These are phyloP conservation scores for Cnidoscolus chayamansa DNA, from an alignment of 441 rosid genomes.

Conservation along the genomic window DNA sequence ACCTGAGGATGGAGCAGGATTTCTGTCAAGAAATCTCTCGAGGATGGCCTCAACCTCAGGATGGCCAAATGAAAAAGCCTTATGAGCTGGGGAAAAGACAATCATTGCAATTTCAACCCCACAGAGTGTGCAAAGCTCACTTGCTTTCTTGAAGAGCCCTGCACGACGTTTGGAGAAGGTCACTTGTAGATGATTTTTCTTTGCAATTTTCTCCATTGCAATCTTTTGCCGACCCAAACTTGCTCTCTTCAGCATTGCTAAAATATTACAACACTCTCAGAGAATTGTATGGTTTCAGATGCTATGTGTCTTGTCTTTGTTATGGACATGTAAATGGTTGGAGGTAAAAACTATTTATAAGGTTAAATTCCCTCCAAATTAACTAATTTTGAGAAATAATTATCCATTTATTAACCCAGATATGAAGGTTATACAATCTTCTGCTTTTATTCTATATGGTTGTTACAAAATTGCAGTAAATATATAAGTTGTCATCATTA, in stretches of 20 bases:
- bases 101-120: constrained; percentile 42
- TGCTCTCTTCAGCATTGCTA: constrained; percentile 24
- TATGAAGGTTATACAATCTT: constrained; percentile 31
- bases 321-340: neutral
- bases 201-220: constrained; percentile 33
- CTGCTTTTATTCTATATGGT: constrained; percentile 11
- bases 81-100: constrained; percentile 41
- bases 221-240: constrained; percentile 47
- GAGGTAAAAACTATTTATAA: constrained; percentile 28
- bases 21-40: constrained; percentile 28
- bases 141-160: constrained; percentile 51
- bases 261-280: neutral
- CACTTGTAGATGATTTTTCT: constrained; percentile 44
- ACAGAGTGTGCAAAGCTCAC: constrained; percentile 49
- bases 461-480: neutral
- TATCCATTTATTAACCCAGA: constrained; percentile 22
- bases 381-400: neutral
- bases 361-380: constrained; percentile 14
- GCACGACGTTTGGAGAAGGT: constrained; percentile 54
- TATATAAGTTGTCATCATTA: neutral
- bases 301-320: too few species aligned
- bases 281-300: neutral
- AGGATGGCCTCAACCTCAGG: constrained; percentile 38
- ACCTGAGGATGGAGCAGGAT: constrained; percentile 6
- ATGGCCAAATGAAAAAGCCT: constrained; percentile 46